These are phyloP conservation scores for Eucalyptus albens DNA, from an alignment of 345 rosid species.

Conservation along the genomic window DNA sequence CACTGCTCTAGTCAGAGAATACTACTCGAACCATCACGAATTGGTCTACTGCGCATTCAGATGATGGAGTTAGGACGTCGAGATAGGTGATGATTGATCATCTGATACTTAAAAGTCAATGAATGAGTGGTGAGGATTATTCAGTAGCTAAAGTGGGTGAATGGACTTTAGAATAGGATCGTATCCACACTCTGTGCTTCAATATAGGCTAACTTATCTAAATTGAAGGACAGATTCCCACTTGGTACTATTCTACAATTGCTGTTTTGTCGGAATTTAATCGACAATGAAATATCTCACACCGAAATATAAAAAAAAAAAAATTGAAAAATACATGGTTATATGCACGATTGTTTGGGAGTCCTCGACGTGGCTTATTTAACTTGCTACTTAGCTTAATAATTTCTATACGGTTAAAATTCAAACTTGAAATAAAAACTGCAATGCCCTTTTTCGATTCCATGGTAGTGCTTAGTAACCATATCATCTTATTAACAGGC, in stretches of 20 bases:
- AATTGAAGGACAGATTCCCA: not conserved
- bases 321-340: too few relatives aligned
- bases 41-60: not conserved
- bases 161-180: not conserved
- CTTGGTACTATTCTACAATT: too few relatives aligned
- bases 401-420: too few relatives aligned
- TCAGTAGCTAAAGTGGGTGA: not conserved
- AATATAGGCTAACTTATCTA: too few relatives aligned
- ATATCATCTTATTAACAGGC: not conserved
- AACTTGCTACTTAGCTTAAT: not conserved
- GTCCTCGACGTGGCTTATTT: not conserved
- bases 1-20: not conserved
- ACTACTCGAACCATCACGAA: not conserved
- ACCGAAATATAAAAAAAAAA: too few relatives aligned
- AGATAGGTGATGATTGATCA: not conserved
- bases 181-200: too few relatives aligned
- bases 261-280: not conserved
- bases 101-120: not conserved
- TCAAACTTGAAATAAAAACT: not conserved
- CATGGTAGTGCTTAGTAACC: not conserved
- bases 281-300: too few relatives aligned
- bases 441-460: not conserved
- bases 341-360: not conserved
- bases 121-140: not conserved
- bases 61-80: not conserved